These are phyloP conservation scores for Gloeopeniophorella convolvens DNA, from an alignment of 768 basidiomycete genomes.

Conservation along the genomic window DNA sequence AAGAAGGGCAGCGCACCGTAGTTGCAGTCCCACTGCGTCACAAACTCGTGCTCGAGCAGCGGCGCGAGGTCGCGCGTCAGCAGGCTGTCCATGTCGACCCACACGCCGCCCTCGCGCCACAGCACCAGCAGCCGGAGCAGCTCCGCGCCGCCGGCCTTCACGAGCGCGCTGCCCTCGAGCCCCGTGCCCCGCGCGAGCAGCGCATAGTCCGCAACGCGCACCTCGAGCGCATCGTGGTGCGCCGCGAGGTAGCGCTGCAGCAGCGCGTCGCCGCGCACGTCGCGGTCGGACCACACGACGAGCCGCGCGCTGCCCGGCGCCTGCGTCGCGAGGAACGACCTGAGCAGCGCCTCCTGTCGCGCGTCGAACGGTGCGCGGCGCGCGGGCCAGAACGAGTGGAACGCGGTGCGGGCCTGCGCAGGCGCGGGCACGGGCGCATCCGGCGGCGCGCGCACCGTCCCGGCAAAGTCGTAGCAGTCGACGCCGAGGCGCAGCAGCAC, in stretches of 20 bases:
- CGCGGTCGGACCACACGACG: constrained; percentile 88
- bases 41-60: constrained; percentile 87
- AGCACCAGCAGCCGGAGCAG: constrained; percentile 75
- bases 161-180: constrained; percentile 55
- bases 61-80: constrained; percentile 81
- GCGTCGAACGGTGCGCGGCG: constrained; percentile 76
- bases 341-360: constrained; percentile 85
- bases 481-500: constrained; percentile 68
- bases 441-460: constrained; percentile 47
- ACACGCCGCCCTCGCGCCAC: constrained; percentile 86
- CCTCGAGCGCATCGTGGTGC: constrained; percentile 65
- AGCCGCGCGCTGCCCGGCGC: constrained; percentile 51
- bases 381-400: constrained; percentile 90
- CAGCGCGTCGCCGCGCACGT: constrained; percentile 48
- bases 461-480: constrained; percentile 91
- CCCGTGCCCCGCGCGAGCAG: constrained; percentile 66
- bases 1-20: constrained; percentile 55
- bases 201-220: constrained; percentile 62
- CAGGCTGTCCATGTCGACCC: constrained; percentile 95
- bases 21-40: constrained; percentile 91
- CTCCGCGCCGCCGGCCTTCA: constrained; percentile 73
- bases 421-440: too few relatives aligned
- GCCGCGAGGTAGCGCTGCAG: constrained; percentile 48
- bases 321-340: constrained; percentile 91
- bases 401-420: constrained; percentile 57